Conservation (phyloP, 2,329 filamentous ascomycete species). For the Trichoderma sp. region DNA sequence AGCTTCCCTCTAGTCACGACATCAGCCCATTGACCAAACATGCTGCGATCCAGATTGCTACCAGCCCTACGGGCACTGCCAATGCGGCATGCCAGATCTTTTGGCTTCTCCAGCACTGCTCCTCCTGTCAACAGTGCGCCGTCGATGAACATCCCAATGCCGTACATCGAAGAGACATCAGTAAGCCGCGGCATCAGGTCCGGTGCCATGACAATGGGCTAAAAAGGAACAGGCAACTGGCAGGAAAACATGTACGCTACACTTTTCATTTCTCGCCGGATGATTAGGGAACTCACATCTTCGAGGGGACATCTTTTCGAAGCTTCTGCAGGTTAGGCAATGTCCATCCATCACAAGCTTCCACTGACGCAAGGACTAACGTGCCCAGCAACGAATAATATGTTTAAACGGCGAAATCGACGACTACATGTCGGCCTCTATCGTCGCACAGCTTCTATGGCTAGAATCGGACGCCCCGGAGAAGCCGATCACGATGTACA, state of each 20-base stretch:
- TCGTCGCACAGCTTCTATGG: slow-evolving; percentile 95
- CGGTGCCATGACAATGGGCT: slow-evolving; percentile 28
- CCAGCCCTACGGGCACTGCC: slow-evolving; percentile 44
- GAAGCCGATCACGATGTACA: slow-evolving; percentile 96
- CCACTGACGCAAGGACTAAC: not conserved
- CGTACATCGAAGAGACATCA: slow-evolving; percentile 57
- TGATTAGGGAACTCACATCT: slow-evolving; percentile 30
- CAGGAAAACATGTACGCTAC: slow-evolving; percentile 71
- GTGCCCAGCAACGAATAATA: slow-evolving; percentile 79
- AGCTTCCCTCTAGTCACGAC: slow-evolving; percentile 2
- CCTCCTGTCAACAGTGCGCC: slow-evolving; percentile 32
- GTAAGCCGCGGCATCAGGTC: slow-evolving; percentile 36
- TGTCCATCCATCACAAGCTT: not conserved
- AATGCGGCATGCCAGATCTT: slow-evolving; percentile 44
- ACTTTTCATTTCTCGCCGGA: too few species aligned
- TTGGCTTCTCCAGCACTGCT: slow-evolving; percentile 48
- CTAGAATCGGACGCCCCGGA: slow-evolving; percentile 95
- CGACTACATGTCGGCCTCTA: slow-evolving; percentile 86
- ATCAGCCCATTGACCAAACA: slow-evolving; percentile 33
- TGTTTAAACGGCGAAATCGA: slow-evolving; percentile 92
- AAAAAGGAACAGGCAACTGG: slow-evolving; percentile 66
- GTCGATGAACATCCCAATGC: slow-evolving; percentile 55
- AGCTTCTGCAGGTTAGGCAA: slow-evolving; percentile 68
- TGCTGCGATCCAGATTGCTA: slow-evolving; percentile 39
- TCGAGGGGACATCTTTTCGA: slow-evolving; percentile 80